phyloP scores from a whole-genome alignment of 768 basidiomycete species.

The Melanogaster broomeanus region DNA sequence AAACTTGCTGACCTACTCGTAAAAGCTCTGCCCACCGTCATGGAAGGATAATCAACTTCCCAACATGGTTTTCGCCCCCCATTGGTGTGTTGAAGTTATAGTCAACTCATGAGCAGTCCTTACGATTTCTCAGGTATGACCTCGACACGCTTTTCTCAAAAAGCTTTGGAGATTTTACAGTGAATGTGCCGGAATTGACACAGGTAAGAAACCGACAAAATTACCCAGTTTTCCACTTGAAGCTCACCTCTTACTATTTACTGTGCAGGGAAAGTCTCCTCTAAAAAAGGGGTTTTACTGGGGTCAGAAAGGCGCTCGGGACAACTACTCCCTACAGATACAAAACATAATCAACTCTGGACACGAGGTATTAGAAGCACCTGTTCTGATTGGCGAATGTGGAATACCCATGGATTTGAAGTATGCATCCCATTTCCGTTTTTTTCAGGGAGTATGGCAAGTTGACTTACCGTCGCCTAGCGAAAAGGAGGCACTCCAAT shows the following conservation, averaged over 20 bases:
- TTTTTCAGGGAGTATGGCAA: background rate
- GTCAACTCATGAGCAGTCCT: background rate
- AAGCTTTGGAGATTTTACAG: slow-evolving; percentile 79
- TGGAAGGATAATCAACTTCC: slow-evolving; percentile 66
- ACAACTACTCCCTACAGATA: slow-evolving; percentile 85
- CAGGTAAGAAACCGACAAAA: slow-evolving; percentile 49
- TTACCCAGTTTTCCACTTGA: background rate
- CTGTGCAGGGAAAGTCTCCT: slow-evolving; percentile 78
- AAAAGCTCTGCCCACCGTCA: slow-evolving; percentile 76
- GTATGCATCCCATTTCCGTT: slow-evolving; percentile 45
- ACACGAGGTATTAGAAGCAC: slow-evolving; percentile 69
- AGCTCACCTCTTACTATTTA: slow-evolving; percentile 11
- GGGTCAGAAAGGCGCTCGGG: slow-evolving; percentile 78
- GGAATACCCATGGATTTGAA: slow-evolving; percentile 98
- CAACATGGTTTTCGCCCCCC: slow-evolving; percentile 72
- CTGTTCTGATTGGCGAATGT: slow-evolving; percentile 88
- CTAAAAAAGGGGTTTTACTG: slow-evolving; percentile 80
- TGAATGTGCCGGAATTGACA: slow-evolving; percentile 92
- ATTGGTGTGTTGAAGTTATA: slow-evolving; percentile 51
- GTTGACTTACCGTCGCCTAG: slow-evolving; percentile 37
- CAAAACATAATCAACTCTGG: slow-evolving; percentile 72
- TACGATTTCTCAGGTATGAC: slow-evolving; percentile 69
- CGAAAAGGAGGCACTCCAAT: slow-evolving; percentile 66
- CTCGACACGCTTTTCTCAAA: slow-evolving; percentile 86
- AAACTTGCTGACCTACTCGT: slow-evolving; percentile 5